Base-by-base conservation (phyloP, 257 asterid species). In the Solanum medicagineum region DNA sequence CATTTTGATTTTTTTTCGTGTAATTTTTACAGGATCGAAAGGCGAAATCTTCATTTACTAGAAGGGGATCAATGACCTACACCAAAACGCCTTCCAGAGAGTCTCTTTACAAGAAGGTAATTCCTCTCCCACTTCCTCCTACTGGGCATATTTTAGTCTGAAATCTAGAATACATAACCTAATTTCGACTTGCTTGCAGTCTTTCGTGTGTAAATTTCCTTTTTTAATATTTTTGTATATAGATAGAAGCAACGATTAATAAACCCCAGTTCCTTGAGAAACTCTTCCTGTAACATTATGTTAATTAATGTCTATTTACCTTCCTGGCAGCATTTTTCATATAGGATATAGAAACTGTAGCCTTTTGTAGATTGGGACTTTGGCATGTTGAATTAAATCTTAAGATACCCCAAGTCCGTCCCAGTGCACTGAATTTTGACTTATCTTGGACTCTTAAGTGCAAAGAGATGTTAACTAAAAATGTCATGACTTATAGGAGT, bases 71-170 rank as follows among this genome's bases (percentile, higher is more conserved):
- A 26, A 89, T 97, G 97, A 87, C 90, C 86, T 97, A 95, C 85
- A 97, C 99, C 9, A 95, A 95, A 91, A 92, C 97, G 83, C 99
- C 98, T 56, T 90, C 98, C 24, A 92, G 94, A 77, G 98, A 97
- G 81, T 91, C 94, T 51, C 90, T 95, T 9, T 83, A 87, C 90
- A 90, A 89, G 87, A 97, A 95, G 98, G 99, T 97, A 75, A 49
- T n/a, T n/a, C 17, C 80, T 0, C 20, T 74, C 66, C 77, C 11
- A 14, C n/a, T 66, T 16, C 42, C 45, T 47, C 11, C 11, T 10
- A 16, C 22, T 12, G 42, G 13, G 15, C 15, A 19, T 57, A 22
- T 32, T 16, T 40, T 32, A 11, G n/a, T 86, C 66, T 60, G 19
- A 49, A 29, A 81, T 53, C 7, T 63, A 24, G 57, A 54, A 51